Evolutionary conservation across 441 rosid species (phyloP), one percentile per base, ranked within the genome.

Genomic region (Adansonia madagascariensis): DNA sequence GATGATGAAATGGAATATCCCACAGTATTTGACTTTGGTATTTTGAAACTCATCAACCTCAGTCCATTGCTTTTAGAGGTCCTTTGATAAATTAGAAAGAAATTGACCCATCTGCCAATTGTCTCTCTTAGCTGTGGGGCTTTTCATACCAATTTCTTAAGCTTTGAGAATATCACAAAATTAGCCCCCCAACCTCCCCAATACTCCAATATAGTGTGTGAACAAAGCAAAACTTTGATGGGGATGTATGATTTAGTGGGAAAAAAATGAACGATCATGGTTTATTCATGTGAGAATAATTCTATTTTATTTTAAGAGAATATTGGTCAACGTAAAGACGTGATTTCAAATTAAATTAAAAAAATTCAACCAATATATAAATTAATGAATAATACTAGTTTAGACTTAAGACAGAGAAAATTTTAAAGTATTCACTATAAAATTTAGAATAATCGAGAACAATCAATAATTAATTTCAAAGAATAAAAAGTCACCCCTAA

Each of bases 1-100:
- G 39, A 35, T 35, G 1, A 35, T 35, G 39, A 35, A 35, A 2
- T 35, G 39, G 39, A 35, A 35, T 17, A 1, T 2, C 27, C 11
- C 6, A 17, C 1, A 2, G 3, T 35, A 1, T 24, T 24, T 24
- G 27, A 24, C 27, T 24, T 24, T 24, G 1, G 27, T 24, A 24
- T 24, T 24, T 24, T 24, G 27, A 24, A 41, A 35, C 50, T 70
- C 47, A 39, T 15, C 27, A 27, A 39, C 64, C 52, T 1, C n/a
- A 31, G 64, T 66, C 55, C 69, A 14, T 53, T 46, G 47, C 55
- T 17, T 72, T 62, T 65, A 2, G 59, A 50, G 57, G 65, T 75
- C 76, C 64, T 44, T 73, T 5, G 46, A 79, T 82, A 63, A 79
- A 74, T 82, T 49, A 77, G 41, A 63, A 46, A 57, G 52, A 35